These are phyloP conservation scores for Ophiostoma fasciatum DNA, from an alignment of 2,329 filamentous ascomycete species.

Conservation along the genomic window DNA sequence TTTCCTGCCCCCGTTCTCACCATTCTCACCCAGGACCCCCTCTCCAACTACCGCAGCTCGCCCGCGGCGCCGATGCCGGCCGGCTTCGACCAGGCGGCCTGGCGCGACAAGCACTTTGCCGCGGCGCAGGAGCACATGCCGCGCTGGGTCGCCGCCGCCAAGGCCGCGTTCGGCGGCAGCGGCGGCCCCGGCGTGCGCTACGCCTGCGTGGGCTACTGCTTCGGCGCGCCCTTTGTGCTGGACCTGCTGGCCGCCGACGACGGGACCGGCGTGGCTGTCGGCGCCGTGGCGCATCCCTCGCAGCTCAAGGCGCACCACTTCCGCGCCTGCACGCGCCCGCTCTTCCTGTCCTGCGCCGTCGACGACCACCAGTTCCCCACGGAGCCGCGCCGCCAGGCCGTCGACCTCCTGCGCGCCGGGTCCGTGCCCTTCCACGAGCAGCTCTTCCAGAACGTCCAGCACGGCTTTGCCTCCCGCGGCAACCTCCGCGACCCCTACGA, in stretches of 20 bases:
- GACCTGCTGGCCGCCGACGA: conserved; percentile 22
- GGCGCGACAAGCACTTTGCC: conserved; percentile 28
- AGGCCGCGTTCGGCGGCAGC: conserved; percentile 20
- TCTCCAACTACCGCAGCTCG: conserved; percentile 15
- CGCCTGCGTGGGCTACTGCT: conserved; percentile 27
- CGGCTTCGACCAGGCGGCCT: conserved; percentile 32
- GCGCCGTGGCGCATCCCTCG: conserved; percentile 36
- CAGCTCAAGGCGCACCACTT: conserved; percentile 33
- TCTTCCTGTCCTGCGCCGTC: conserved; percentile 31
- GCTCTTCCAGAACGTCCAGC: conserved; percentile 41
- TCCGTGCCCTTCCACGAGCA: conserved; percentile 43
- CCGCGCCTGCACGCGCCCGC: conserved; percentile 23
- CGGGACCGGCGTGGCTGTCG: conserved; percentile 23
- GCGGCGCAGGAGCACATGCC: conserved; percentile 29
- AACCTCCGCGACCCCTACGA: conserved; percentile 23
- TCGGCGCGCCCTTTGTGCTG: conserved; percentile 30
- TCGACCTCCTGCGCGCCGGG: conserved; percentile 26
- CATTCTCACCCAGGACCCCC: conserved; percentile 16
- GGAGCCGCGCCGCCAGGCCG: conserved; percentile 22
- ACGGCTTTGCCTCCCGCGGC: conserved; percentile 11
- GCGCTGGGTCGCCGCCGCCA: conserved; percentile 26
- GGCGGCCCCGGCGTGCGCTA: conserved; percentile 21
- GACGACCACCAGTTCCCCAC: conserved; percentile 28
- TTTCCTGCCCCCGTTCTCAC: no score
- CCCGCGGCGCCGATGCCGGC: conserved; percentile 18